Conservation (phyloP, 371 early-diverging fungal genomes). For the Actinomortierella wolfii region DNA sequence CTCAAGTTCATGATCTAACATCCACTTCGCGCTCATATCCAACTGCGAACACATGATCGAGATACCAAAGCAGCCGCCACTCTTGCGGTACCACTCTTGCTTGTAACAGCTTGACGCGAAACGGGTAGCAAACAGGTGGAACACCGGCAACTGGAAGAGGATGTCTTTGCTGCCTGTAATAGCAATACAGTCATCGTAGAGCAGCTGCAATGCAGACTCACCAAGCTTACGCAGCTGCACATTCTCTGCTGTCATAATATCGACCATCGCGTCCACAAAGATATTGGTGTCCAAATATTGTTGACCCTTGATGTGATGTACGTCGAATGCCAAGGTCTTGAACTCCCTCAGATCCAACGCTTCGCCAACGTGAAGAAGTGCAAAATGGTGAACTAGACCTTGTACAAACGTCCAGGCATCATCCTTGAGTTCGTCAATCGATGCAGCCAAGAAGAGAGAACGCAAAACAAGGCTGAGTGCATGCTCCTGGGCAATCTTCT, state of each 20-base stretch:
- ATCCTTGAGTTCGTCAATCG: constrained; percentile 62
- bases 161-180: constrained; percentile 64
- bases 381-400: constrained; percentile 76
- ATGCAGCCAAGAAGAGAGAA: constrained; percentile 71
- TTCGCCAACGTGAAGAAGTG: constrained; percentile 72
- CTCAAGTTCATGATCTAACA: constrained; percentile 90
- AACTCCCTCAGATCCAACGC: constrained; percentile 63
- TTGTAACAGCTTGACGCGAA: constrained; percentile 88
- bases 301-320: constrained; percentile 44
- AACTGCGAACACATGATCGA: constrained; percentile 80
- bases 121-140: constrained; percentile 76
- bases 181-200: constrained; percentile 66
- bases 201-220: constrained; percentile 65
- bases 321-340: constrained; percentile 41
- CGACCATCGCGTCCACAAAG: constrained; percentile 82
- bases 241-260: constrained; percentile 76
- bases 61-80: constrained; percentile 92
- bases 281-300: constrained; percentile 58
- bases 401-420: constrained; percentile 74
- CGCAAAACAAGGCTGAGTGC: constrained; percentile 65
- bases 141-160: constrained; percentile 71
- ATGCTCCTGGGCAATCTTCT: constrained; percentile 71
- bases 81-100: constrained; percentile 83
- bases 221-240: constrained; percentile 66
- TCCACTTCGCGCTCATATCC: constrained; percentile 86